Percentiles rank a stretch among this genome's conserved stretches.
These are phyloP conservation scores for Cryphonectria parasitica DNA, from an alignment of 2,329 filamentous ascomycete genomes.

Conservation along the genomic window DNA sequence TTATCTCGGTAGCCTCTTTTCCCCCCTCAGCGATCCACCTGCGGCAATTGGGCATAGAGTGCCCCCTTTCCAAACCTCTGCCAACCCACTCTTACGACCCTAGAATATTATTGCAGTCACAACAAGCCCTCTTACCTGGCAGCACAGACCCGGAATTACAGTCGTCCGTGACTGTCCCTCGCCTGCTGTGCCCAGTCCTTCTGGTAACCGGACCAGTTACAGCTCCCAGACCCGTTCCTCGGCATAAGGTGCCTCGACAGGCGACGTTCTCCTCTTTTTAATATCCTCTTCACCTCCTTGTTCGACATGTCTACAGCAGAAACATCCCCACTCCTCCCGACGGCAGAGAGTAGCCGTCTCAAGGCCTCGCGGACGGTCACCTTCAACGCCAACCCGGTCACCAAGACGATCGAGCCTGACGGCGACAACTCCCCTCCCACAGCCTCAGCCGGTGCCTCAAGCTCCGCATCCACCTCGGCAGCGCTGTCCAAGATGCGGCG, in stretches of 20 bases:
- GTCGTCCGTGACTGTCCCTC: background rate
- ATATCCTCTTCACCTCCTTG: background rate
- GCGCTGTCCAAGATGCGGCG: slow-evolving; percentile 87
- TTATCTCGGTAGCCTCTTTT: slow-evolving; percentile 7
- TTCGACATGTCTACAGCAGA: slow-evolving; percentile 30
- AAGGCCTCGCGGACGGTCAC: slow-evolving; percentile 69
- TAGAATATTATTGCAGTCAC: slow-evolving; percentile 9
- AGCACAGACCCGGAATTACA: background rate
- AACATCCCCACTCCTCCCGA: slow-evolving; percentile 33
- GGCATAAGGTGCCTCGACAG: background rate
- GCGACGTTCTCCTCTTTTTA: background rate
- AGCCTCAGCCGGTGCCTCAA: slow-evolving; percentile 35
- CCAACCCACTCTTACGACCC: slow-evolving; percentile 9
- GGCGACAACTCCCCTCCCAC: slow-evolving; percentile 36
- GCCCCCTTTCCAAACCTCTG: slow-evolving; percentile 15
- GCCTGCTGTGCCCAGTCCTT: background rate
- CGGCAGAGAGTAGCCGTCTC: slow-evolving; percentile 40
- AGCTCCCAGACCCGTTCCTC: background rate
- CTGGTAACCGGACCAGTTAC: background rate
- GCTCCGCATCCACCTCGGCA: slow-evolving; percentile 50
- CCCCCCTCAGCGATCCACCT: slow-evolving; percentile 3
- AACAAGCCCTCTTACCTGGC: background rate
- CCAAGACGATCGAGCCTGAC: slow-evolving; percentile 62
- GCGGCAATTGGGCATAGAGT: background rate
- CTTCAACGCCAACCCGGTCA: slow-evolving; percentile 72